Percentiles rank a stretch among this genome's conserved stretches.
These are phyloP conservation scores for Populus pruinosa DNA, from an alignment of 345 rosid species.

Conservation along the genomic window DNA sequence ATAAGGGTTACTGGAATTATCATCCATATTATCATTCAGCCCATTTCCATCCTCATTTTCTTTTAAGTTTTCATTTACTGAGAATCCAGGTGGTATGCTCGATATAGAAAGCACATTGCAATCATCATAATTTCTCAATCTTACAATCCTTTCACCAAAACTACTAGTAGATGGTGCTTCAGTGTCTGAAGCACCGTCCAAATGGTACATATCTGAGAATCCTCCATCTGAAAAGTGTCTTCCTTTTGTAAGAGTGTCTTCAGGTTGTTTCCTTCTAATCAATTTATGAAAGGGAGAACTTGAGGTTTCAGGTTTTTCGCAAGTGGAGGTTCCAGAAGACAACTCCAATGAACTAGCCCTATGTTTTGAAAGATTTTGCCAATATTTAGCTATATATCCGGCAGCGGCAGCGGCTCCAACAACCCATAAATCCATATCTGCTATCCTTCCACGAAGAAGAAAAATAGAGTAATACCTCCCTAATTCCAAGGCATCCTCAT, in stretches of 20 bases:
- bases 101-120: conserved; percentile 24
- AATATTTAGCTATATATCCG: conserved; percentile 56
- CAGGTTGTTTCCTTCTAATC: conserved; percentile 28
- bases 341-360: conserved; percentile 27
- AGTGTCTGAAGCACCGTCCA: conserved; percentile 30
- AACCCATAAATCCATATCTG: conserved; percentile 68
- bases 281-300: conserved; percentile 21
- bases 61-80: conserved; percentile 18
- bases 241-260: conserved; percentile 26
- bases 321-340: conserved; percentile 28
- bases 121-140: conserved; percentile 22
- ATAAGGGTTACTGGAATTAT: conserved; percentile 9
- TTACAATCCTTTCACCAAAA: conserved; percentile 23
- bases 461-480: conserved; percentile 19
- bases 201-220: conserved; percentile 11
- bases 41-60: conserved; percentile 22
- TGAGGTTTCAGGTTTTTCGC: conserved; percentile 29
- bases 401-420: conserved; percentile 79
- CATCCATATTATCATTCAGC: not conserved
- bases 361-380: conserved; percentile 40
- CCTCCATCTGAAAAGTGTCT: conserved; percentile 20
- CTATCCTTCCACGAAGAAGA: conserved; percentile 8
- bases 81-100: conserved; percentile 24
- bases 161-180: conserved; percentile 35
- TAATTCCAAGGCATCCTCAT: conserved; percentile 25